Evolutionary conservation across 148 eudicot species (phyloP).

Genomic region (Silene uniflora): DNA sequence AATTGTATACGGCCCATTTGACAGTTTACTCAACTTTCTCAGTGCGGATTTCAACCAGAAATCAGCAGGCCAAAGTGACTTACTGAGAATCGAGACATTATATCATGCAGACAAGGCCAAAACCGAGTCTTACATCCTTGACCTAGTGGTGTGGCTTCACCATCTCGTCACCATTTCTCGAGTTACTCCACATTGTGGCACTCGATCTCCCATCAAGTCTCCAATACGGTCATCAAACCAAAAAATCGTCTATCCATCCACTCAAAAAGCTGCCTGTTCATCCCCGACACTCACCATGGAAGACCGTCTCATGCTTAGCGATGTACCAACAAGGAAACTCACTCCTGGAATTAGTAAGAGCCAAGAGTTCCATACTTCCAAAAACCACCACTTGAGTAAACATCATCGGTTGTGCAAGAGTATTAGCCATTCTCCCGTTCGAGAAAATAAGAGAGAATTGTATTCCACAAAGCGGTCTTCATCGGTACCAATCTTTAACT

Average conservation of each 20-base stretch:
- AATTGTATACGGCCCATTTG: not conserved
- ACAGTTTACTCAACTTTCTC: slow-evolving; percentile 17
- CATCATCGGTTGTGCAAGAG: slow-evolving; percentile 76
- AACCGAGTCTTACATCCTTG: slow-evolving; percentile 77
- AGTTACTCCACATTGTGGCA: slow-evolving; percentile 38
- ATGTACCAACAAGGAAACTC: slow-evolving; percentile 71
- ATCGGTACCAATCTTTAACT: slow-evolving; percentile 68
- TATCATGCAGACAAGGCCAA: slow-evolving; percentile 88
- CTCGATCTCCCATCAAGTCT: slow-evolving; percentile 75
- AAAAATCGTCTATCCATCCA: slow-evolving; percentile 42
- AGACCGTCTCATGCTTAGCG: slow-evolving; percentile 83
- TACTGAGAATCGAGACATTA: slow-evolving; percentile 78
- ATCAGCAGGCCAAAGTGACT: slow-evolving; percentile 59
- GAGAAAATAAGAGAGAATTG: slow-evolving; percentile 54
- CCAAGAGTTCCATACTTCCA: slow-evolving; percentile 61
- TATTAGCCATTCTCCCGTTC: slow-evolving; percentile 74
- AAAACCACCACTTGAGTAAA: slow-evolving; percentile 49
- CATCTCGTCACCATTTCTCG: slow-evolving; percentile 71
- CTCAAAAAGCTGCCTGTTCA: slow-evolving; percentile 47
- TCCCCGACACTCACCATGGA: slow-evolving; percentile 65
- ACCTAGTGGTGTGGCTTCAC: slow-evolving; percentile 81
- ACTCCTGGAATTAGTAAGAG: slow-evolving; percentile 96
- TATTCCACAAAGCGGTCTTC: slow-evolving; percentile 65
- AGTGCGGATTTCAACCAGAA: slow-evolving; percentile 65
- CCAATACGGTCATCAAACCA: slow-evolving; percentile 83